Conservation (phyloP, 345 rosid genomes). For the Dipteronia sinensis region DNA sequence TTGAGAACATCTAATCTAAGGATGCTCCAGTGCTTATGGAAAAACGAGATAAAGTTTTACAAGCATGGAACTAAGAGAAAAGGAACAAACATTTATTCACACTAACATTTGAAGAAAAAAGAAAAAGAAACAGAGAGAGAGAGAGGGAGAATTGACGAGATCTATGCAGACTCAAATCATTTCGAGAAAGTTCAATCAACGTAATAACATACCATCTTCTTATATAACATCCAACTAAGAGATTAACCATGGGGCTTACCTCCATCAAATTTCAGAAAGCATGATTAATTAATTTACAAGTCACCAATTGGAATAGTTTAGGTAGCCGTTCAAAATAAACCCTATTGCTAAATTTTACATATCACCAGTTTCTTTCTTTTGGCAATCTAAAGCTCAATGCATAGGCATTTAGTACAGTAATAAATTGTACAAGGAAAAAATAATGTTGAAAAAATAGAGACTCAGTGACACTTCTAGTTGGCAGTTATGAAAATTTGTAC, state of each 20-base stretch:
- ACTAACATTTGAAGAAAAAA: slow-evolving; percentile 2
- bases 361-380: background rate
- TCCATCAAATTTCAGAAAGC: background rate
- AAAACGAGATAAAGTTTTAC: background rate
- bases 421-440: background rate
- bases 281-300: background rate
- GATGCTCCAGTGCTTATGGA: background rate
- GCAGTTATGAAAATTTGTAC: background rate
- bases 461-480: background rate
- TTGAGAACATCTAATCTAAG: background rate
- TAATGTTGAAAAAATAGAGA: background rate
- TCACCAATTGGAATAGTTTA: background rate
- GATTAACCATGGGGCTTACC: background rate
- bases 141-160: background rate
- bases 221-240: background rate
- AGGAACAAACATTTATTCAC: background rate
- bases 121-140: background rate
- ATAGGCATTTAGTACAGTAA: background rate
- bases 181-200: background rate
- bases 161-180: background rate
- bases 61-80: background rate
- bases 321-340: background rate
- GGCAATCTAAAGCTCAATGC: background rate
- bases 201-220: background rate
- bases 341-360: background rate